These are phyloP conservation scores for Strobilomyces confusus DNA, from an alignment of 768 basidiomycete genomes.

Conservation along the genomic window DNA sequence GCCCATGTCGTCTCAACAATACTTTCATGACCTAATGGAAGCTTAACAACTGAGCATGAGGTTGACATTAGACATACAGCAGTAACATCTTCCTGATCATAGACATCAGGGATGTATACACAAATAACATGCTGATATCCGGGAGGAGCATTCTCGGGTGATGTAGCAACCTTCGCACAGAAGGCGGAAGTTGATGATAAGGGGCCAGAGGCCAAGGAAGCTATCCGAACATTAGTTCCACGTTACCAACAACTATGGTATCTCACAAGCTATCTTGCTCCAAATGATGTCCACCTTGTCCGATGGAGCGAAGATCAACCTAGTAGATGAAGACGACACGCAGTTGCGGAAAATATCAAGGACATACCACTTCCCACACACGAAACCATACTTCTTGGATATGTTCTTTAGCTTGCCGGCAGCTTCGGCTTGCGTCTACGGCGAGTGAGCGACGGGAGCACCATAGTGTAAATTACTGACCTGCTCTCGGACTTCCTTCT, in stretches of 20 bases:
- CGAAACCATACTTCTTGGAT: slow-evolving; percentile 48
- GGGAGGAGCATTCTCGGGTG: slow-evolving; percentile 42
- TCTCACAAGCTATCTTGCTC: slow-evolving; percentile 57
- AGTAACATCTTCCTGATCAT: slow-evolving; percentile 55
- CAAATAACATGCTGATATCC: slow-evolving; percentile 65
- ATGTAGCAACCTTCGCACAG: slow-evolving; percentile 64
- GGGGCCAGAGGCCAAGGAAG: slow-evolving; percentile 62
- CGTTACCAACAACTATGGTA: neutral
- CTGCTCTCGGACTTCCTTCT: slow-evolving; percentile 71
- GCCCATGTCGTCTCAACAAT: slow-evolving; percentile 60
- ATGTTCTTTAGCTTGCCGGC: slow-evolving; percentile 56
- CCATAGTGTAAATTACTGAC: slow-evolving; percentile 29
- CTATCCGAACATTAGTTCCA: slow-evolving; percentile 30
- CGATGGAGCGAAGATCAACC: slow-evolving; percentile 62
- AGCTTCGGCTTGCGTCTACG: slow-evolving; percentile 57
- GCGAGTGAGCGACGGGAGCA: neutral
- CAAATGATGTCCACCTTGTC: slow-evolving; percentile 65
- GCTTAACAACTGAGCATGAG: neutral
- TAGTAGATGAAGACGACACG: slow-evolving; percentile 23
- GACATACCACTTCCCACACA: slow-evolving; percentile 65
- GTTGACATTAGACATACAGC: slow-evolving; percentile 35
- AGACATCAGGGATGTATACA: slow-evolving; percentile 68
- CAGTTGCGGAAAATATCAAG: neutral
- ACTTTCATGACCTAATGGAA: slow-evolving; percentile 57
- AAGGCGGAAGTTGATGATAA: slow-evolving; percentile 54